Base-by-base conservation (phyloP, 1,284 basidiomycete species). In the Fomitopsis schrenkii region DNA sequence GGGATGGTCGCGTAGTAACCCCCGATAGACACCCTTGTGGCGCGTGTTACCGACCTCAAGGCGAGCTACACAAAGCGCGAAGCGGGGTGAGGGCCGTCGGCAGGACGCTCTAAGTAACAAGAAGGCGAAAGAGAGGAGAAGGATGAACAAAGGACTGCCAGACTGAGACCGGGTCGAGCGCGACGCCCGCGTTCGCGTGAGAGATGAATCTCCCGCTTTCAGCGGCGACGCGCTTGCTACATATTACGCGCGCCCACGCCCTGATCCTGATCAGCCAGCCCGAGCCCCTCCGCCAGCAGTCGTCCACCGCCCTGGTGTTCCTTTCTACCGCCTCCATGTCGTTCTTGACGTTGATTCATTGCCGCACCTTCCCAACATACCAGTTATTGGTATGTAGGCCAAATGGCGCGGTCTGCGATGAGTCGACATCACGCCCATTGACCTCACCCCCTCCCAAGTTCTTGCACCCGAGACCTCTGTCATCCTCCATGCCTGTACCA, bases 161-260 rank as follows among this genome's bases (percentile, higher is more conserved):
- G 52, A 36, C 52, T 40, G 52, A 38, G 52, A 33, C 48, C 28
- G 35, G 33, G 35, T n/a, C 38, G 52, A 54, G 52, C 52, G 52
- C 52, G 35, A 54, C 52, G 52, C 52, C 52, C 52, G 52, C 52
- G 52, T 54, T 28, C 36, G 52, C 52, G 52, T 54, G 52, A 54
- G 52, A 54, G 52, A 54, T 54, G 52, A 33, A 26, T 54, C 35
- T 54, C 36, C 52, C 52, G 52, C 52, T 17, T 54, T 54, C 14
- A 35, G 35, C 52, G 35, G 50, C 52, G 52, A 54, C 52, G 52
- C 52, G 52, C 52, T 54, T 38, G 30, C 52, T 17, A 22, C 15
- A 9, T 14, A n/a, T 17, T 14, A 45, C 35, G 35, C 35, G 35
- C 46, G 44, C 22, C n/a, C 19, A 26, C 48, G 30, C 33, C 36